Evolutionary conservation across 768 basidiomycete species (phyloP).

Genomic region (Tephrocybe sp.): DNA sequence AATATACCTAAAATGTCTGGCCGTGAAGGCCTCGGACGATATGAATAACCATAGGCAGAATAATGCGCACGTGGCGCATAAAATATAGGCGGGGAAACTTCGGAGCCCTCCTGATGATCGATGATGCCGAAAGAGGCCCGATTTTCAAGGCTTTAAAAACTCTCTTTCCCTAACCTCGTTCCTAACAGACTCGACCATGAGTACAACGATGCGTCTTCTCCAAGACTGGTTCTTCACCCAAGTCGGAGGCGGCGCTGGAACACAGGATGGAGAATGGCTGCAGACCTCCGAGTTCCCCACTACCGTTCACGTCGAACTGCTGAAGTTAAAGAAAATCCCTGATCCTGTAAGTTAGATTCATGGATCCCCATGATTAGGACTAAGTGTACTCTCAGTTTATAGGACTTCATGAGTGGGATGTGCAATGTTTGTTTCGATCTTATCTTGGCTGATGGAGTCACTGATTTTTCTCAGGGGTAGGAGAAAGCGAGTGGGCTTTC

Average conservation of each 20-base stretch:
- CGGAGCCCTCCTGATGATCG: slow-evolving; percentile 17
- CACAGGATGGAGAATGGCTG: slow-evolving; percentile 68
- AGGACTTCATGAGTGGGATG: slow-evolving; percentile 84
- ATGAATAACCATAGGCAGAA: too few species aligned
- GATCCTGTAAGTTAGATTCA: slow-evolving; percentile 65
- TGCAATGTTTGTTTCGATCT: slow-evolving; percentile 67
- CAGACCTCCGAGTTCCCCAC: slow-evolving; percentile 71
- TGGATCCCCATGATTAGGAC: neutral
- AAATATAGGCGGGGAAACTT: too few species aligned
- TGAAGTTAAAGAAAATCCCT: slow-evolving; percentile 71
- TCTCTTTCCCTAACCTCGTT: neutral
- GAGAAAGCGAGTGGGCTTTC: slow-evolving; percentile 86
- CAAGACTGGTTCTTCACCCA: slow-evolving; percentile 69
- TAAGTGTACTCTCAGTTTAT: slow-evolving; percentile 48
- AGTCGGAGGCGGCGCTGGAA: slow-evolving; percentile 58
- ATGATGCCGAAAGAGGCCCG: neutral
- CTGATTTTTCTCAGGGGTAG: slow-evolving; percentile 63
- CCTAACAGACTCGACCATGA: slow-evolving; percentile 6
- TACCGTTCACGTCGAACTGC: slow-evolving; percentile 82
- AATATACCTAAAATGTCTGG: too few species aligned
- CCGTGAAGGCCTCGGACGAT: too few species aligned
- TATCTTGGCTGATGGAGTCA: neutral
- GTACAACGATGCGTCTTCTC: slow-evolving; percentile 22
- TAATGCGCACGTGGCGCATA: too few species aligned
- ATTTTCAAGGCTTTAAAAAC: slow-evolving; percentile 5